These are phyloP conservation scores for Diaporthe humulicola DNA, from an alignment of 2,329 filamentous ascomycete genomes.

Conservation along the genomic window DNA sequence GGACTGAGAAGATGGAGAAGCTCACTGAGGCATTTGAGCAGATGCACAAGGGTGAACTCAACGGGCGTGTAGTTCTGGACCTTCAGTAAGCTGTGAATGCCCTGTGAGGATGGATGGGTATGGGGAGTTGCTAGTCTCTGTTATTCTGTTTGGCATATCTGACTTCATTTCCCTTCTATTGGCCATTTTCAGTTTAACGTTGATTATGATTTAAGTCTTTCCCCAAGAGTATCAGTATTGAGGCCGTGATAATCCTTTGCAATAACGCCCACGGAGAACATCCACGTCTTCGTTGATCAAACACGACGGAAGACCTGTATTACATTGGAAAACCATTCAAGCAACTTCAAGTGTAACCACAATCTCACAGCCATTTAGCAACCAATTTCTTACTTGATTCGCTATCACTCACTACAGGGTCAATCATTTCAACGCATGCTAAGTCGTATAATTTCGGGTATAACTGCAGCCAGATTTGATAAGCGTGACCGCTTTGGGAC, in stretches of 20 bases:
- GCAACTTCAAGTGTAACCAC: no score
- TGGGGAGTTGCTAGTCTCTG: background rate
- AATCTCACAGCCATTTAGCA: background rate
- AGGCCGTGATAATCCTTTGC: no score
- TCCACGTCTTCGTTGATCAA: background rate
- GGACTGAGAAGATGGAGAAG: conserved; percentile 42
- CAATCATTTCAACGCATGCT: background rate
- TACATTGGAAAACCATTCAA: background rate
- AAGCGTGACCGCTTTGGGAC: conserved; percentile 2
- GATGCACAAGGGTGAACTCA: conserved; percentile 42
- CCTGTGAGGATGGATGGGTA: background rate
- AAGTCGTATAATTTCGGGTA: no score
- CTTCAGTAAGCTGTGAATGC: conserved; percentile 6
- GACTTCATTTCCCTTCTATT: background rate
- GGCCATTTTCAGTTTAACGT: background rate
- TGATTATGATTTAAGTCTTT: background rate
- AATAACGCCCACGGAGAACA: no score
- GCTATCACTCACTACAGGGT: no score
- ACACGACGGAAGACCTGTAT: background rate
- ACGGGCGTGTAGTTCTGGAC: conserved; percentile 43
- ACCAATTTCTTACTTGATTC: background rate
- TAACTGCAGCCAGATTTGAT: background rate
- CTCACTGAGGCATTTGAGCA: conserved; percentile 42
- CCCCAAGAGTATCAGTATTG: background rate
- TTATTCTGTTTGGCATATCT: background rate